Conservation (phyloP, 2,329 filamentous ascomycete species). For the Alternaria alternata region DNA sequence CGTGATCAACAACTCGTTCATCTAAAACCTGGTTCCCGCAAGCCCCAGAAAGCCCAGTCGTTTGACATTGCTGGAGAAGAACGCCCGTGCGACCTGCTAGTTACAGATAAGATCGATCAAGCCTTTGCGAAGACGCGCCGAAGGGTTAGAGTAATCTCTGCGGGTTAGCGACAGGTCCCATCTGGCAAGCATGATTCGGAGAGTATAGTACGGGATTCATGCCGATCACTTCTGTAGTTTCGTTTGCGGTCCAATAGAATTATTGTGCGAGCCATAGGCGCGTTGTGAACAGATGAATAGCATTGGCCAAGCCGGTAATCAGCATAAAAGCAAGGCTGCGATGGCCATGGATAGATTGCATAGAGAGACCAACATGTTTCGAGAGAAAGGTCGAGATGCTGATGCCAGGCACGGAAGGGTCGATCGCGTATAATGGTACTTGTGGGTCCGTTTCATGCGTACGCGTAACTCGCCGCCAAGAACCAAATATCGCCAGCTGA, state of each 20-base stretch:
- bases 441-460: slow-evolving; percentile 25
- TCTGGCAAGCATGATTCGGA: slow-evolving; percentile 6
- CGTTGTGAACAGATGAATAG: slow-evolving; percentile 1
- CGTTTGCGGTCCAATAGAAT: slow-evolving; percentile 11
- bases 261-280: not conserved
- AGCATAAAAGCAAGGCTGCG: not conserved
- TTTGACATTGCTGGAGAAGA: slow-evolving; percentile 19
- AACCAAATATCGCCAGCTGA: not conserved
- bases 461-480: slow-evolving; percentile 16
- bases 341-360: slow-evolving; percentile 20
- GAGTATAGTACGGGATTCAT: slow-evolving; percentile 7
- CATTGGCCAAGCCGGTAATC: slow-evolving; percentile 10
- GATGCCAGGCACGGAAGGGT: slow-evolving; percentile 1
- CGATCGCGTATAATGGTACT: slow-evolving; percentile 15
- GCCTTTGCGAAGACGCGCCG: slow-evolving; percentile 12
- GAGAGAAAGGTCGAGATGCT: slow-evolving; percentile 10
- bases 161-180: slow-evolving; percentile 11
- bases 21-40: slow-evolving; percentile 12
- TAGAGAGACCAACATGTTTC: slow-evolving; percentile 8
- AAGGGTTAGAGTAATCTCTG: slow-evolving; percentile 7
- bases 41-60: slow-evolving; percentile 13
- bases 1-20: slow-evolving; percentile 19
- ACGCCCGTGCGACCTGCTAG: slow-evolving; percentile 9
- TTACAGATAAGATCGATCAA: slow-evolving; percentile 17
- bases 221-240: slow-evolving; percentile 23